These are phyloP conservation scores for Candida suzukii DNA, from an alignment of 805 yeast genomes.

Conservation along the genomic window DNA sequence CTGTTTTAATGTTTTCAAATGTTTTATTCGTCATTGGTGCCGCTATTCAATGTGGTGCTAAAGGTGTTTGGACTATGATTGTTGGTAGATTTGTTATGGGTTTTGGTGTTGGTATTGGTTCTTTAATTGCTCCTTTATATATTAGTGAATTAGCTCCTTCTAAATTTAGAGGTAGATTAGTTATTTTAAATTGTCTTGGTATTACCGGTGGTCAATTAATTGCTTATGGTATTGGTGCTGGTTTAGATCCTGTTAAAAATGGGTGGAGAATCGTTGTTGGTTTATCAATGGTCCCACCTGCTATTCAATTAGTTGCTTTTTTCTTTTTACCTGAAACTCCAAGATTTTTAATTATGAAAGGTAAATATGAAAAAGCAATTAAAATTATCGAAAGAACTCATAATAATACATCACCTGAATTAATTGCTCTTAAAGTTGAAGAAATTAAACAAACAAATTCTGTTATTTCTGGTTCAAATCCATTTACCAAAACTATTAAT, in stretches of 20 bases:
- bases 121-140: constrained; percentile 89
- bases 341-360: constrained; percentile 73
- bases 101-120: constrained; percentile 93
- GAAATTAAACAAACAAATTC: constrained; percentile 50
- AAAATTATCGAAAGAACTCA: constrained; percentile 60
- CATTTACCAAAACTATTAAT: constrained; percentile 46
- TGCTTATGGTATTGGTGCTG: constrained; percentile 93
- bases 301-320: constrained; percentile 67
- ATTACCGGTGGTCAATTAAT: constrained; percentile 93
- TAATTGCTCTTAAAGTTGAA: constrained; percentile 58
- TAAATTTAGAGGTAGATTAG: constrained; percentile 83
- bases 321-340: constrained; percentile 94
- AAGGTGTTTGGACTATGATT: constrained; percentile 84
- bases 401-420: constrained; percentile 51
- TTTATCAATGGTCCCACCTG: constrained; percentile 81
- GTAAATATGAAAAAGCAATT: constrained; percentile 57
- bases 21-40: constrained; percentile 80
- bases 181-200: constrained; percentile 80
- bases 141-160: constrained; percentile 91
- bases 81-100: constrained; percentile 91
- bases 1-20: constrained; percentile 77
- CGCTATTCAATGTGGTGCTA: constrained; percentile 73
- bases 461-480: constrained; percentile 39
- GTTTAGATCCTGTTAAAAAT: constrained; percentile 58
- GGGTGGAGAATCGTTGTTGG: constrained; percentile 97